Evolutionary conservation across 192 early-diverging fungal genomes (phyloP).

Genomic region (Linderina pennispora): DNA sequence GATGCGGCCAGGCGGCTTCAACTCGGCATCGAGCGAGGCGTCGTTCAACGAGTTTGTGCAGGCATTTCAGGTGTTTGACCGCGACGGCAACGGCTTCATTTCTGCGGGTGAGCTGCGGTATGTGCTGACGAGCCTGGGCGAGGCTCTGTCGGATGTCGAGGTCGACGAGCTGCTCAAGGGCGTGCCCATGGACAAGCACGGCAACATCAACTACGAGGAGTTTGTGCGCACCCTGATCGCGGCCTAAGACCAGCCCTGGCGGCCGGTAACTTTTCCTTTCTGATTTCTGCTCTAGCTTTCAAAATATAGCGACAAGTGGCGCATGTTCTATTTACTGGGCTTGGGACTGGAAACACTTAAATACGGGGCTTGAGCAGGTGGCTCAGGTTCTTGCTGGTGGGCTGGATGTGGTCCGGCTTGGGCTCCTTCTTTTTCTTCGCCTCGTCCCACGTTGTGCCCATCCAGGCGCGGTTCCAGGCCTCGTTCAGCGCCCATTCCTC

Average conservation of each 20-base stretch:
- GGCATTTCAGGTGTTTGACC: constrained; percentile 86
- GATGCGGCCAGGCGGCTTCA: constrained; percentile 66
- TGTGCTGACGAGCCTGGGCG: constrained; percentile 78
- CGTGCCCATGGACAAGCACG: constrained; percentile 66
- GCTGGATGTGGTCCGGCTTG: constrained; percentile 17
- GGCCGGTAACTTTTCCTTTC: neutral
- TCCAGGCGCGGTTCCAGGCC: constrained; percentile 46
- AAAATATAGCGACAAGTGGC: too few relatives aligned
- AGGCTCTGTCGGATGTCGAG: constrained; percentile 69
- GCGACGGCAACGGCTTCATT: constrained; percentile 71
- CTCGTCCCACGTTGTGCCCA: constrained; percentile 38
- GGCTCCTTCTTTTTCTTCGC: constrained; percentile 12
- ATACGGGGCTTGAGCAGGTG: constrained; percentile 43
- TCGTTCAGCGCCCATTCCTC: constrained; percentile 48
- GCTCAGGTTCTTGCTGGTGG: constrained; percentile 40
- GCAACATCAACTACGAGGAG: constrained; percentile 77
- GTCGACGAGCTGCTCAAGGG: constrained; percentile 77
- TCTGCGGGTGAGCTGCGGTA: constrained; percentile 72
- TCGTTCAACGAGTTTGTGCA: constrained; percentile 75
- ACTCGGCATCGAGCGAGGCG: constrained; percentile 51
- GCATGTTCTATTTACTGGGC: too few relatives aligned
- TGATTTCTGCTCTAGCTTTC: too few relatives aligned
- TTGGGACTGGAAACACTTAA: constrained; percentile 4
- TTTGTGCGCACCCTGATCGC: constrained; percentile 43
- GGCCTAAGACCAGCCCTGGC: constrained; percentile 20